Conservation (phyloP, 768 basidiomycete genomes). For the Suillus spraguei region DNA sequence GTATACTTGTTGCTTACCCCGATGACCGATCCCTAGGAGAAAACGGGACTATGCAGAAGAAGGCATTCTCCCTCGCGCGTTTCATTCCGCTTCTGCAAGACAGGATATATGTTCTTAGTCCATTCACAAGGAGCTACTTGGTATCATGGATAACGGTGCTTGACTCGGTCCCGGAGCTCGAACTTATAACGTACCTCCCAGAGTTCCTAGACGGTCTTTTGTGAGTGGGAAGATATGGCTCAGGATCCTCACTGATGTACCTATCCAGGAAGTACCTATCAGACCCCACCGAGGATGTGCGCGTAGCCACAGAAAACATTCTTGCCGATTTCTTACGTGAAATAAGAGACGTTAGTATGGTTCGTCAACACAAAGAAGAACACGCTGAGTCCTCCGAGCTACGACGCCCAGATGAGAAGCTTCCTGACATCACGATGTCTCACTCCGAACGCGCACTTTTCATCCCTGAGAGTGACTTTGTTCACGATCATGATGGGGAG, state of each 20-base stretch:
- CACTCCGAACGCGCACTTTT: constrained; percentile 60
- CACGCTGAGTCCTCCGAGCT: constrained; percentile 42
- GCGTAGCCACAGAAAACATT: constrained; percentile 86
- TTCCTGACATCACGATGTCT: constrained; percentile 61
- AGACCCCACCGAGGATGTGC: constrained; percentile 92
- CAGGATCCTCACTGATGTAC: constrained; percentile 13
- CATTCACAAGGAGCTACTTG: constrained; percentile 95
- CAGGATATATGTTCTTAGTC: constrained; percentile 92
- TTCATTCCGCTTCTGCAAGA: constrained; percentile 95
- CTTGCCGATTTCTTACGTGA: constrained; percentile 90
- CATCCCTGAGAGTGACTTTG: constrained; percentile 48
- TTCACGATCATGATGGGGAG: constrained; percentile 42
- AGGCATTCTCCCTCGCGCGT: constrained; percentile 90
- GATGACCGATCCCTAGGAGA: constrained; percentile 46
- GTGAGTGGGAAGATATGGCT: constrained; percentile 46
- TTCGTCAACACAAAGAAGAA: constrained; percentile 68
- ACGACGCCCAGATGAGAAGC: constrained; percentile 50
- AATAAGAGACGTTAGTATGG: constrained; percentile 80
- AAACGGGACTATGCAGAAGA: constrained; percentile 47
- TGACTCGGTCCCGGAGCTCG: constrained; percentile 95
- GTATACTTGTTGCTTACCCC: constrained; percentile 68
- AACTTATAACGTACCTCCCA: constrained; percentile 92
- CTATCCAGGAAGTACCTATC: constrained; percentile 84
- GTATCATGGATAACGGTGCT: constrained; percentile 96
- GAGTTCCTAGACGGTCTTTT: constrained; percentile 93